phyloP scores from a whole-genome alignment of 208 protist species.

The Leishmania mexicana region DNA sequence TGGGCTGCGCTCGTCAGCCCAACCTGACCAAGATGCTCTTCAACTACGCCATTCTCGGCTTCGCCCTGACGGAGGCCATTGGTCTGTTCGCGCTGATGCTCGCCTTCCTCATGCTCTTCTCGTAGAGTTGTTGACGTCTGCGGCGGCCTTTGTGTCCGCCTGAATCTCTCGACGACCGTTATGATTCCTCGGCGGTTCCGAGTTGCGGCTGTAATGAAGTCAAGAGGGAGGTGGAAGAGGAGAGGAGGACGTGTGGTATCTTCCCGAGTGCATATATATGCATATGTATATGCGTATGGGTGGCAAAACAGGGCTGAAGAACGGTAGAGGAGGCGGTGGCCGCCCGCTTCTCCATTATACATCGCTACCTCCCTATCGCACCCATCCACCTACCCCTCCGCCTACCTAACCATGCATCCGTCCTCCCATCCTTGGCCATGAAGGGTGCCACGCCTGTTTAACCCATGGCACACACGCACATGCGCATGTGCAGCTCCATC shows the following conservation, averaged over 20 bases:
- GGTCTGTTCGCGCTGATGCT: slow-evolving; percentile 87
- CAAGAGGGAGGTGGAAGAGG: background rate
- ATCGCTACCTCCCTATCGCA: background rate
- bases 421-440: background rate
- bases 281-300: background rate
- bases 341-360: background rate
- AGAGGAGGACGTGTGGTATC: background rate
- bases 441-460: background rate
- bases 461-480: background rate
- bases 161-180: background rate
- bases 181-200: background rate
- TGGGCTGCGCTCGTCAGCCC: slow-evolving; percentile 77
- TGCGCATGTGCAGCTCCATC: background rate
- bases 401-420: background rate
- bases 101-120: slow-evolving; percentile 91
- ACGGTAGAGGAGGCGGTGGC: background rate
- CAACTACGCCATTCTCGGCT: slow-evolving; percentile 86
- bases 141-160: background rate
- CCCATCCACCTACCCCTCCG: too few species aligned
- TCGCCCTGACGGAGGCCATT: slow-evolving; percentile 87
- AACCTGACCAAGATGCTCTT: slow-evolving; percentile 83
- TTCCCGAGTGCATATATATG: background rate
- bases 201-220: background rate
- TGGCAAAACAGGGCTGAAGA: background rate
- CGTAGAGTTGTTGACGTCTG: slow-evolving; percentile 39